Conservation (phyloP, 192 early-diverging fungal species). For the Coemansia sp. region DNA sequence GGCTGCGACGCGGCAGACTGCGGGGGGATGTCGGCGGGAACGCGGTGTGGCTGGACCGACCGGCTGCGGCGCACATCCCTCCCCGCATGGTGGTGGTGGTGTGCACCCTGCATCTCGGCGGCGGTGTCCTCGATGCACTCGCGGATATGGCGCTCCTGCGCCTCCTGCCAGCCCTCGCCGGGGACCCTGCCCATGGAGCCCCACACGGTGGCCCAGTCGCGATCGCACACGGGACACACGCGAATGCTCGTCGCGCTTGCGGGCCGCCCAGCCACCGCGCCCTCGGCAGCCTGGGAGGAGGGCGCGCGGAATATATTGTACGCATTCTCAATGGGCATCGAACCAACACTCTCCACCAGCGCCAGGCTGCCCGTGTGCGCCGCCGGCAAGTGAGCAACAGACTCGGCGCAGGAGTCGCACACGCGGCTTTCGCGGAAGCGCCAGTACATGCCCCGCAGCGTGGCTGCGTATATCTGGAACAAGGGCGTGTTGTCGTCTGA, state of each 20-base stretch:
- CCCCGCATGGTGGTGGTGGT: background rate
- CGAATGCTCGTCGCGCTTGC: conserved; percentile 37
- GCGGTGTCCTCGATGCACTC: conserved; percentile 42
- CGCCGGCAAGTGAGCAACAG: conserved; percentile 28
- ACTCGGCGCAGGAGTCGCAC: conserved; percentile 57
- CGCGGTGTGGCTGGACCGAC: conserved; percentile 6
- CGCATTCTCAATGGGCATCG: conserved; percentile 28
- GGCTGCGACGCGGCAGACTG: conserved; percentile 2
- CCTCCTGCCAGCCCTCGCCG: conserved; percentile 52
- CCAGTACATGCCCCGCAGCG: conserved; percentile 10
- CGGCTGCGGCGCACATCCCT: conserved; percentile 11
- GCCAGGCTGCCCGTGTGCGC: conserved; percentile 13
- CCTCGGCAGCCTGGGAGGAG: background rate
- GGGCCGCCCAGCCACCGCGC: too few species aligned
- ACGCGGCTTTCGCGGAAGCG: conserved; percentile 55
- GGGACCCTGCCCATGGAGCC: conserved; percentile 26
- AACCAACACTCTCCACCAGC: conserved; percentile 12
- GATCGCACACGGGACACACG: conserved; percentile 42
- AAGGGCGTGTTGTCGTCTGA: conserved; percentile 34
- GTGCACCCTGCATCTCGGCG: conserved; percentile 44
- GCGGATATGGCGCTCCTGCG: conserved; percentile 48
- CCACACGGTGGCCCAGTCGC: conserved; percentile 45
- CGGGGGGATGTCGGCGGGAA: background rate
- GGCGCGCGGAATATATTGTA: conserved; percentile 29
- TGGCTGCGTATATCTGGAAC: conserved; percentile 18